phyloP scores from a whole-genome alignment of 306 rosid species.

The Vicia sativa region DNA sequence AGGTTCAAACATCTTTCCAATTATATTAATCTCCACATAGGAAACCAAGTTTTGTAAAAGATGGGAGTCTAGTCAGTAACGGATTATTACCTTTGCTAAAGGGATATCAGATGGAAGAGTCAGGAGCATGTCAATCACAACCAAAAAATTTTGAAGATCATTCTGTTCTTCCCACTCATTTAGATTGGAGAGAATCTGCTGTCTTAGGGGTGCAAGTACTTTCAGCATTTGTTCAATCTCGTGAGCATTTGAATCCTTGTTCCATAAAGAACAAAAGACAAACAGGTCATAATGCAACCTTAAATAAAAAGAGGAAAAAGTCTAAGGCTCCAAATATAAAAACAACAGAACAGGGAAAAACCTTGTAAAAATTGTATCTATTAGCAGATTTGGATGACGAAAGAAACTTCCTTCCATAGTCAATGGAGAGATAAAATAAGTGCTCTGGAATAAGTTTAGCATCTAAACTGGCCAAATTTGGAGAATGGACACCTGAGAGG shows the following conservation, averaged over 20 bases:
- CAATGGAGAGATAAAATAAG: slow-evolving; percentile 71
- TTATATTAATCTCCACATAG: not conserved
- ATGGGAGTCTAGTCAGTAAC: slow-evolving; percentile 11
- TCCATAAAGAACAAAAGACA: slow-evolving; percentile 14
- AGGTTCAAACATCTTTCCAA: not conserved
- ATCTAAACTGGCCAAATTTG: slow-evolving; percentile 63
- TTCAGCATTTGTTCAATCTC: slow-evolving; percentile 75
- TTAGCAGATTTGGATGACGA: slow-evolving; percentile 47
- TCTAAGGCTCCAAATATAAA: not conserved
- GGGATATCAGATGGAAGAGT: slow-evolving; percentile 62
- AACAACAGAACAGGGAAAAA: slow-evolving; percentile 30
- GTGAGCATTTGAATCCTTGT: slow-evolving; percentile 81
- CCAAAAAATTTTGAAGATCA: slow-evolving; percentile 61
- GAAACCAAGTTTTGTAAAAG: slow-evolving; percentile 9
- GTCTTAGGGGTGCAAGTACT: slow-evolving; percentile 61
- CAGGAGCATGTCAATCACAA: slow-evolving; percentile 71
- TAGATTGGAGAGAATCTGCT: slow-evolving; percentile 48
- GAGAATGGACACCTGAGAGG: slow-evolving; percentile 53
- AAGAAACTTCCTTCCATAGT: slow-evolving; percentile 54
- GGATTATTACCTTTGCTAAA: slow-evolving; percentile 71
- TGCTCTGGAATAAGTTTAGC: slow-evolving; percentile 78
- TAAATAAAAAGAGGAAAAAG: slow-evolving; percentile 8
- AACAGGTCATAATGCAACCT: slow-evolving; percentile 24
- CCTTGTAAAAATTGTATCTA: slow-evolving; percentile 86
- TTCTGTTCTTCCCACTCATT: slow-evolving; percentile 67